phyloP scores from a whole-genome alignment of 192 early-diverging fungal genomes.

The Coemansia sp. region DNA sequence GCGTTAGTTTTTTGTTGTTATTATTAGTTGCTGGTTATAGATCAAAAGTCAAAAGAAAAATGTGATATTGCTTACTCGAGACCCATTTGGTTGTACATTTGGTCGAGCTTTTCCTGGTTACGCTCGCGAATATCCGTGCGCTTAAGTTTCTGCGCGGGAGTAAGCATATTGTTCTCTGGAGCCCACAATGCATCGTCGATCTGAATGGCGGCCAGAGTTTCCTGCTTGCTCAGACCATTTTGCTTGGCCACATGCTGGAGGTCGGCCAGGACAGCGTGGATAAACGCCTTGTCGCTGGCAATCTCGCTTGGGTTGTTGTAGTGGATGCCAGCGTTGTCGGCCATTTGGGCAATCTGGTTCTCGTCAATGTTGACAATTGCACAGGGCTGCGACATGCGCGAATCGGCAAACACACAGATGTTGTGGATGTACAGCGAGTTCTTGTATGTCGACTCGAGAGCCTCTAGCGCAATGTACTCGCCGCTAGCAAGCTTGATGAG shows the following conservation, averaged over 20 bases:
- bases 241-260: conserved; percentile 60
- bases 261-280: conserved; percentile 13
- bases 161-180: conserved; percentile 82
- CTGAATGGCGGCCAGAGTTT: conserved; percentile 68
- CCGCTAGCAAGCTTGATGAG: conserved; percentile 89
- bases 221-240: conserved; percentile 69
- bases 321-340: not conserved
- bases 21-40: too few species aligned
- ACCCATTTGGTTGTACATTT: conserved; percentile 58
- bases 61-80: not conserved
- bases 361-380: conserved; percentile 70
- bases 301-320: conserved; percentile 27
- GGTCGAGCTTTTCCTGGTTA: conserved; percentile 51
- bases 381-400: conserved; percentile 68
- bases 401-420: conserved; percentile 76
- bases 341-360: not conserved
- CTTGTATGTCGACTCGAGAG: conserved; percentile 89
- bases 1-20: too few species aligned
- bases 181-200: conserved; percentile 86
- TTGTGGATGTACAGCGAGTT: conserved; percentile 69
- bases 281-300: not conserved
- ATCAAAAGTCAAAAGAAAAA: not conserved
- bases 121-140: conserved; percentile 71
- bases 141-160: conserved; percentile 90
- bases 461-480: conserved; percentile 94